A percentile compares a stretch with the other conserved stretches of the same genome.
phyloP scores from a whole-genome alignment of 169 alveolate genomes.

The Eimeria falciformis region DNA sequence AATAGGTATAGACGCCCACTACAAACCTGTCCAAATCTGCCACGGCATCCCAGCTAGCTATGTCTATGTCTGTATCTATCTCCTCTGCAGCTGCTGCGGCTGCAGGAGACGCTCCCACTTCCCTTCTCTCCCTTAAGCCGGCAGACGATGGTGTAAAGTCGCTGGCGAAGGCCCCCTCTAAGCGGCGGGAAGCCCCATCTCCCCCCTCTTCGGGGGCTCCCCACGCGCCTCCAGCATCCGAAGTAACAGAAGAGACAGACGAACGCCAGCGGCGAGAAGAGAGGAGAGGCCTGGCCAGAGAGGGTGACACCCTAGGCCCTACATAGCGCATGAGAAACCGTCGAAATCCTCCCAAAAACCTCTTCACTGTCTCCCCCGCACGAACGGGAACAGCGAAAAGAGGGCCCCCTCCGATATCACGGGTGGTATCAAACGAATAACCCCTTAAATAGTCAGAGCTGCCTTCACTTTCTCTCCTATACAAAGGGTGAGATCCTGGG shows the following conservation, averaged over 20 bases:
- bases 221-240: not conserved
- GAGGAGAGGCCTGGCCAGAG: not conserved
- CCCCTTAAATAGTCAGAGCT: not conserved
- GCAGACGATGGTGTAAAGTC: not conserved
- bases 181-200: not conserved
- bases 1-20: conserved; percentile 41
- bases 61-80: not conserved
- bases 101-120: not conserved
- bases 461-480: not conserved
- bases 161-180: not conserved
- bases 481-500: not conserved
- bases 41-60: not conserved
- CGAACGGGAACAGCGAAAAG: not conserved
- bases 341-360: not conserved
- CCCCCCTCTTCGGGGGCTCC: not conserved
- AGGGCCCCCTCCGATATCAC: not conserved
- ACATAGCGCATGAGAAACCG: not conserved
- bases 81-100: not conserved
- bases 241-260: not conserved
- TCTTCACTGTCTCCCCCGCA: not conserved
- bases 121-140: not conserved
- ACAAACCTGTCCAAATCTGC: conserved; percentile 36
- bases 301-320: conserved; percentile 1
- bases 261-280: not conserved
- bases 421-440: not conserved